phyloP scores from a whole-genome alignment of 1,139 yeast genomes.

The Kodamaea anthophila region DNA sequence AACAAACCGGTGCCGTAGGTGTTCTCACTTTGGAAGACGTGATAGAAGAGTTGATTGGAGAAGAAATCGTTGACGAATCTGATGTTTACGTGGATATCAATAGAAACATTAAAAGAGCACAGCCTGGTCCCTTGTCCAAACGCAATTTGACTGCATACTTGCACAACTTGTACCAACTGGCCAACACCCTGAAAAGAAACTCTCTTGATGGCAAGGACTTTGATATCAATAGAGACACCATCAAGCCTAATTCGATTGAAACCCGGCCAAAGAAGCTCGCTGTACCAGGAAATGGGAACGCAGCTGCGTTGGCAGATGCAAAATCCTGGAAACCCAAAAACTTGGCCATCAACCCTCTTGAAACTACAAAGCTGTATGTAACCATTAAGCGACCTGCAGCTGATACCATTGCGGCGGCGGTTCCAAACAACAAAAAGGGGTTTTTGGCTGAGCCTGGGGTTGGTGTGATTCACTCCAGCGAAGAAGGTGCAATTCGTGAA shows the following conservation, averaged over 20 bases:
- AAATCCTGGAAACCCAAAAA: conserved; percentile 52
- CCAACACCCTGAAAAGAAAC: conserved; percentile 30
- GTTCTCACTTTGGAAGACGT: conserved; percentile 93
- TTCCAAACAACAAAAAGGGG: conserved; percentile 5
- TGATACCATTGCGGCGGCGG: conserved; percentile 13
- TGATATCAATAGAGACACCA: conserved; percentile 9
- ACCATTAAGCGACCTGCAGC: conserved; percentile 54
- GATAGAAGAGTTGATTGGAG: conserved; percentile 95
- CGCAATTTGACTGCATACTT: conserved; percentile 64
- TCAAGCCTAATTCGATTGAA: conserved; percentile 2
- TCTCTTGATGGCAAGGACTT: conserved; percentile 25
- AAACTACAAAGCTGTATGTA: conserved; percentile 63
- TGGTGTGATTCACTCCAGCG: conserved; percentile 44
- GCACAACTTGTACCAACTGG: conserved; percentile 48
- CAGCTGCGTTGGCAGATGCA: conserved; percentile 10
- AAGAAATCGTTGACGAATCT: conserved; percentile 95
- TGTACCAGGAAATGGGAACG: conserved; percentile 2
- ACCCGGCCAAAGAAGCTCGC: conserved; percentile 5
- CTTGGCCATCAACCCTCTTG: conserved; percentile 76
- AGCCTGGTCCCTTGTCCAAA: conserved; percentile 81
- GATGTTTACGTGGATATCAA: conserved; percentile 92
- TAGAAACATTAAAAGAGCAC: conserved; percentile 72
- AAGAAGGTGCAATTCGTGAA: conserved; percentile 43
- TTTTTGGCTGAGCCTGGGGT: conserved; percentile 22
- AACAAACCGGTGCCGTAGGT: conserved; percentile 80